Base-by-base conservation (phyloP, 164 flowering plant species). In the Hamamelis virginiana region DNA sequence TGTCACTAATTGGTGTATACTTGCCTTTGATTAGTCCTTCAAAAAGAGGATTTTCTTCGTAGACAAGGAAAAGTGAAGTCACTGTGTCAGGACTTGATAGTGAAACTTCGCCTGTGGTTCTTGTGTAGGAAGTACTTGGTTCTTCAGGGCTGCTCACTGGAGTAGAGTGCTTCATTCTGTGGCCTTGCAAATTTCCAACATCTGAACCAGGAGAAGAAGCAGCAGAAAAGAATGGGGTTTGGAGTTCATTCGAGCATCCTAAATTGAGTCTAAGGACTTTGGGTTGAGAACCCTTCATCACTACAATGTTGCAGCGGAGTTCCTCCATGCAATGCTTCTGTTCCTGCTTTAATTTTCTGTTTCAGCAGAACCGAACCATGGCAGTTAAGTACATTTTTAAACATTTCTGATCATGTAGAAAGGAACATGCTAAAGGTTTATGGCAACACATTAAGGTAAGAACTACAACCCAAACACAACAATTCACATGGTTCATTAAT, bases 131-230 rank as follows among this genome's bases (percentile, higher is more conserved):
- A 70, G 82, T 79, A 64, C 72, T 75, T 23, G 78, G 73, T 56
- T 82, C 83, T 72, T 91, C 97, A n/a, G 96, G 98, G 77, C 97
- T 94, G 78, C 94, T 91, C 1, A 83, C 85, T 5, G 97, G 97
- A 57, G 96, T 91, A 18, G 91, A 81, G 79, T 87, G 82, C 80
- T 84, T 90, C 69, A 86, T 62, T 55, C 79, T 78, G 41, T 73
- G 59, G 33, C 75, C 77, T 58, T 23, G 79, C 8, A 76, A 43
- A 48, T 68, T 66, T 67, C 70, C 83, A 58, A 28, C 22, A 50
- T 75, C 78, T 18, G 51, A 55, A 14, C 53, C 80, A 9, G 83
- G 85, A 48, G 87, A 78, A 46, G 87, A 75, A 64, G 83, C 58
- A 60, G 86, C 84, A 67, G 91, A 81, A 68, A 69, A 75, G 73